Percentiles rank a stretch among this genome's conserved stretches.
Conservation (phyloP, 805 yeast species). For the Yamadazyma phyllophila region DNA sequence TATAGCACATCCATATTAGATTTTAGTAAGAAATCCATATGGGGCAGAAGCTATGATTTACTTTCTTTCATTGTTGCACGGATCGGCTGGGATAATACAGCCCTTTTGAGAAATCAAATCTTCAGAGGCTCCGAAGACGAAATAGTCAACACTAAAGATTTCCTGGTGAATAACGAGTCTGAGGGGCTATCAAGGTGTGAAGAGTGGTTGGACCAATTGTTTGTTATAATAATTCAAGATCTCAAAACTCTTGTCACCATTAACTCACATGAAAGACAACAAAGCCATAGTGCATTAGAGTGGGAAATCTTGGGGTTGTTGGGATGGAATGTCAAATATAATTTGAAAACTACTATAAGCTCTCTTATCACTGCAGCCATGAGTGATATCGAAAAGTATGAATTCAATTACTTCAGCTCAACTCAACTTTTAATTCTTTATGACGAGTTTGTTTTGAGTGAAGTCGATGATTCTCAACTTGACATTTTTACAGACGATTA, state of each 20-base stretch:
- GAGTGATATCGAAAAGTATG: slow-evolving; percentile 46
- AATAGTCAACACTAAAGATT: not conserved
- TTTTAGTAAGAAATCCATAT: slow-evolving; percentile 33
- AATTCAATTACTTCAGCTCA: slow-evolving; percentile 63
- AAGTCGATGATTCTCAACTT: slow-evolving; percentile 27
- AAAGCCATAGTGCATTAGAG: slow-evolving; percentile 59
- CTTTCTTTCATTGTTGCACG: slow-evolving; percentile 64
- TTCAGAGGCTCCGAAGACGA: slow-evolving; percentile 33
- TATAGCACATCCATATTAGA: slow-evolving; percentile 29
- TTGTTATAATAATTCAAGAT: slow-evolving; percentile 69
- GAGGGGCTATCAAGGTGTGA: slow-evolving; percentile 45
- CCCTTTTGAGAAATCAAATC: slow-evolving; percentile 62
- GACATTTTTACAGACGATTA: slow-evolving; percentile 31
- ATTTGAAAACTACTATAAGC: slow-evolving; percentile 35
- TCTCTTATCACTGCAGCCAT: slow-evolving; percentile 48
- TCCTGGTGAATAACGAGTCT: slow-evolving; percentile 16
- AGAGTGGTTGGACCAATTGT: slow-evolving; percentile 75
- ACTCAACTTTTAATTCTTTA: slow-evolving; percentile 48
- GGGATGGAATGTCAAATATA: slow-evolving; percentile 41
- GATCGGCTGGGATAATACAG: slow-evolving; percentile 80
- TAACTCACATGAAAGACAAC: slow-evolving; percentile 22
- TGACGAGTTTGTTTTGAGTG: slow-evolving; percentile 41
- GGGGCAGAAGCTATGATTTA: slow-evolving; percentile 57
- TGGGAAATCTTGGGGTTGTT: slow-evolving; percentile 73
- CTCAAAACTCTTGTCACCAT: slow-evolving; percentile 27